Conservation (phyloP, 1,284 basidiomycete species). For the Pholiota adiposa region DNA sequence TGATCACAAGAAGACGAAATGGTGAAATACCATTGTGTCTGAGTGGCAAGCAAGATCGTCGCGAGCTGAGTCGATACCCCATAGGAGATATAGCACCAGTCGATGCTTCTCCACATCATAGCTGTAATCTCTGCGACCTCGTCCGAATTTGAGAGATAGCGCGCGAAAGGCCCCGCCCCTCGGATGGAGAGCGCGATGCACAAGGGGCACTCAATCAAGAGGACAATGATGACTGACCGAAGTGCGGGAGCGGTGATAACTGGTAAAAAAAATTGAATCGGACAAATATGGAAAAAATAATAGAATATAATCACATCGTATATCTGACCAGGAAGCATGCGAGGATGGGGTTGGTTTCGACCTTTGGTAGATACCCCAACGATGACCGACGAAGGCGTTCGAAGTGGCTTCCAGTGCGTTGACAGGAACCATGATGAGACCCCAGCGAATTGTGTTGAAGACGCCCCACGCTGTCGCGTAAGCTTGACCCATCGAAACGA, state of each 20-base stretch:
- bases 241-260: slow-evolving; percentile 19
- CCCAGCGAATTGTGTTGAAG: slow-evolving; percentile 31
- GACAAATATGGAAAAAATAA: not conserved
- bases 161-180: slow-evolving; percentile 22
- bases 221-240: slow-evolving; percentile 20
- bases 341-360: not conserved
- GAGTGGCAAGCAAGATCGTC: slow-evolving; percentile 24
- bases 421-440: slow-evolving; percentile 30
- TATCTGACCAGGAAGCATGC: slow-evolving; percentile 18
- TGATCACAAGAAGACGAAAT: too few relatives aligned
- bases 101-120: slow-evolving; percentile 28
- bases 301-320: slow-evolving; percentile 7
- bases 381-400: slow-evolving; percentile 26
- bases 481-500: slow-evolving; percentile 25
- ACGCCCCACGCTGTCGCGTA: slow-evolving; percentile 31
- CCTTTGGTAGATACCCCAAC: slow-evolving; percentile 23
- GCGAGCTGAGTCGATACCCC: slow-evolving; percentile 26
- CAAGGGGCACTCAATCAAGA: slow-evolving; percentile 23
- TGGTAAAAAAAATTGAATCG: not conserved
- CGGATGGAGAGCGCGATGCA: slow-evolving; percentile 21
- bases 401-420: slow-evolving; percentile 24
- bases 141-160: slow-evolving; percentile 27
- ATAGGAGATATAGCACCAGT: slow-evolving; percentile 30
- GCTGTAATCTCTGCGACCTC: slow-evolving; percentile 25
- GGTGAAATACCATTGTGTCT: slow-evolving; percentile 20